Conservation (phyloP, 2,329 filamentous ascomycete genomes). For the Pestalotiopsis sp. region DNA sequence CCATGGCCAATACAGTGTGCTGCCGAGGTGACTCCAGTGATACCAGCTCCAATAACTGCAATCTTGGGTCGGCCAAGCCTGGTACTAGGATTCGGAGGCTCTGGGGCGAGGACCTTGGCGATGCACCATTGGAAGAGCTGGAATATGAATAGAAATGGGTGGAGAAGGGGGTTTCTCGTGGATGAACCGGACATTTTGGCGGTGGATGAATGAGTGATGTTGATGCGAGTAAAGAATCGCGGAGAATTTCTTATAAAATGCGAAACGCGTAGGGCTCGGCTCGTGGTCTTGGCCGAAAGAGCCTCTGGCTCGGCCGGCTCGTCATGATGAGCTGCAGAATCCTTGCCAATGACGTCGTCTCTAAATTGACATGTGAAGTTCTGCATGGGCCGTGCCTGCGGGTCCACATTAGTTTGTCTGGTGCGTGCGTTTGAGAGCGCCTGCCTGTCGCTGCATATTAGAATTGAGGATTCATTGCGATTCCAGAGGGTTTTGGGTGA, state of each 20-base stretch:
- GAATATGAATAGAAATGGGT: constrained; percentile 64
- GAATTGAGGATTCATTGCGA: too few species aligned
- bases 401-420: not conserved
- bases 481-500: too few species aligned
- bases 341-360: constrained; percentile 3
- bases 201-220: too few species aligned
- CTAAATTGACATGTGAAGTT: constrained; percentile 1
- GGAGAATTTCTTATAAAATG: not conserved
- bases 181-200: constrained; percentile 20
- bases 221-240: not conserved
- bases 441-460: too few species aligned
- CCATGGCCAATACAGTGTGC: constrained; percentile 85
- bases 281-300: not conserved
- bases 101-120: constrained; percentile 68
- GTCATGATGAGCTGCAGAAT: not conserved
- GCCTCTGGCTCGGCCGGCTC: not conserved
- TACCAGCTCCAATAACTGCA: constrained; percentile 70
- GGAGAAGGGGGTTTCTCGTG: constrained; percentile 45
- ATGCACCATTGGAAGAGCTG: constrained; percentile 67
- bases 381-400: not conserved
- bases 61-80: constrained; percentile 65
- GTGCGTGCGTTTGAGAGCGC: not conserved
- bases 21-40: constrained; percentile 78
- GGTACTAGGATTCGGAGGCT: constrained; percentile 62
- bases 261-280: not conserved